These are phyloP conservation scores for Calycina herbarum DNA, from an alignment of 2,329 filamentous ascomycete species.

Conservation along the genomic window DNA sequence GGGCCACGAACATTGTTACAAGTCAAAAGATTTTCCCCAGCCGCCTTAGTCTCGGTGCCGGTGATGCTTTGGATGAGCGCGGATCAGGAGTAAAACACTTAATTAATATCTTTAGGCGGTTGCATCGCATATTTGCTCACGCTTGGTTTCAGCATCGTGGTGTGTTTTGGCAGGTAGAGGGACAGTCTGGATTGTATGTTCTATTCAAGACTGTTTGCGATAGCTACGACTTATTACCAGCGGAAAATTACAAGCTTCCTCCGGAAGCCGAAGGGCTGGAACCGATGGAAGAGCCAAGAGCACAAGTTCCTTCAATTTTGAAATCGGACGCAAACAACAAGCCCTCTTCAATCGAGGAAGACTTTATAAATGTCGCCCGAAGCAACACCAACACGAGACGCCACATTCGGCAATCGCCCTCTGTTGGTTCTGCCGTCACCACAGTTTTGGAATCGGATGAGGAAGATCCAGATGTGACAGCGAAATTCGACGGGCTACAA, in stretches of 20 bases:
- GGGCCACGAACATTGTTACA: constrained; percentile 92
- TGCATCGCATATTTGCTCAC: constrained; percentile 97
- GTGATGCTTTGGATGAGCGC: constrained; percentile 55
- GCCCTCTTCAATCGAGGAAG: constrained; percentile 46
- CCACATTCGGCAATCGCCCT: constrained; percentile 78
- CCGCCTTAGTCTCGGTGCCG: constrained; percentile 48
- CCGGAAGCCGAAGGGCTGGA: constrained; percentile 88
- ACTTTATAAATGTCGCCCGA: constrained; percentile 51
- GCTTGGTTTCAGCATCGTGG: constrained; percentile 97
- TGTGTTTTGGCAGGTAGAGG: constrained; percentile 93
- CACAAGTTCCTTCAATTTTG: constrained; percentile 38
- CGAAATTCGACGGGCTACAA: constrained; percentile 48
- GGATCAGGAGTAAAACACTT: constrained; percentile 75
- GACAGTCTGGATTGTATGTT: constrained; percentile 86
- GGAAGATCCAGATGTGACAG: constrained; percentile 59
- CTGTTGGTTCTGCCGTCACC: constrained; percentile 73
- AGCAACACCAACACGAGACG: constrained; percentile 67
- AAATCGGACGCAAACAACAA: constrained; percentile 36
- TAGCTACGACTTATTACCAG: constrained; percentile 81
- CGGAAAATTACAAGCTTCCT: constrained; percentile 94
- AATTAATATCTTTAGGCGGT: constrained; percentile 89
- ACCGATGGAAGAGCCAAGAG: constrained; percentile 46
- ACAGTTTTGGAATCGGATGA: constrained; percentile 84
- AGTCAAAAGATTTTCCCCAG: constrained; percentile 95
- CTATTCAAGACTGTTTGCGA: constrained; percentile 98